Percentiles rank a stretch among this genome's conserved stretches.
Evolutionary conservation across 2,329 filamentous ascomycete species (phyloP).

Genomic region (Sphaerulina musiva): DNA sequence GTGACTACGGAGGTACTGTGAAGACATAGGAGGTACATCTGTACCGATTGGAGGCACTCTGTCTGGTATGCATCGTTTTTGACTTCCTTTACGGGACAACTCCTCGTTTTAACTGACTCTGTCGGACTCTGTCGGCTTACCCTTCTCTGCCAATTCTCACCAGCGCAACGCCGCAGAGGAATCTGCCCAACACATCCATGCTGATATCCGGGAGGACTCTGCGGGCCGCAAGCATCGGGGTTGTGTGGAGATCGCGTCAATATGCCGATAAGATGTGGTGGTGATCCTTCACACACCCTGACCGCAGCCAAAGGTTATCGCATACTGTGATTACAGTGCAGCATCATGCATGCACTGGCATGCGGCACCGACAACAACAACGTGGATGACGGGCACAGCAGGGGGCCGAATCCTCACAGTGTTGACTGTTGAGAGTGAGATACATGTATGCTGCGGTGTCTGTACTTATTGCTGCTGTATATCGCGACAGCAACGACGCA

Average conservation of each 20-base stretch:
- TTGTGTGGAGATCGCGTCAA: conserved; percentile 6
- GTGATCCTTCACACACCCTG: background rate
- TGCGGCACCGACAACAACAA: conserved; percentile 10
- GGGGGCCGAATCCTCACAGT: no score
- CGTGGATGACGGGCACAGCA: background rate
- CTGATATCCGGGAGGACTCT: background rate
- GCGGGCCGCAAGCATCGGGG: background rate
- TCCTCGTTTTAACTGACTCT: background rate
- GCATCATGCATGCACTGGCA: background rate
- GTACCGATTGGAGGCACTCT: conserved; percentile 3
- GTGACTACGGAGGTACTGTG: background rate
- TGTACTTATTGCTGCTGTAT: background rate
- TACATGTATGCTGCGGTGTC: background rate
- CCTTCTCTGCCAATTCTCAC: background rate
- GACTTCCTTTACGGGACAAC: background rate
- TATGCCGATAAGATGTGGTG: conserved; percentile 5
- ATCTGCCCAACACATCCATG: background rate
- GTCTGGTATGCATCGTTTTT: background rate
- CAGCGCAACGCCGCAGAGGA: background rate
- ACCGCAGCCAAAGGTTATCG: conserved; percentile 5
- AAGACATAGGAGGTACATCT: background rate
- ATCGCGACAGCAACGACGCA: background rate
- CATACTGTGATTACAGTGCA: background rate
- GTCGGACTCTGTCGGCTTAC: background rate
- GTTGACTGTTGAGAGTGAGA: no score